These are phyloP conservation scores for Xylaria sp. DNA, from an alignment of 2,329 filamentous ascomycete species.

Conservation along the genomic window DNA sequence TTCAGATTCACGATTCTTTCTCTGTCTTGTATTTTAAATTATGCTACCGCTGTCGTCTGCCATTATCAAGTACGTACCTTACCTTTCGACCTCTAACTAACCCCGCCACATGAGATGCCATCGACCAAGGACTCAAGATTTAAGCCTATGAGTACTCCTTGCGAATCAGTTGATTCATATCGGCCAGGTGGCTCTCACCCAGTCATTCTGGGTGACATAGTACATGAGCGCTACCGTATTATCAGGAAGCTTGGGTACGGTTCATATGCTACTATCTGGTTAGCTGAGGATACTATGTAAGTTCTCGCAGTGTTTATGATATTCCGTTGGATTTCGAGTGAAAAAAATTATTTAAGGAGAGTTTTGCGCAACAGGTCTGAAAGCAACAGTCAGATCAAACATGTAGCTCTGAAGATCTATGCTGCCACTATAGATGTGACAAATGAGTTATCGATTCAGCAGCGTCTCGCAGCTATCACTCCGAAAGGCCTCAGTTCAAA, in stretches of 20 bases:
- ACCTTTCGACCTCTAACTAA: neutral
- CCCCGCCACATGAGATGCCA: neutral
- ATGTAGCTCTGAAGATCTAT: constrained; percentile 13
- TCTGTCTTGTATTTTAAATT: too few relatives aligned
- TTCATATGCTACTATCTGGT: constrained; percentile 1
- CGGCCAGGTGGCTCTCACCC: constrained; percentile 3
- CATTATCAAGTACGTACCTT: neutral
- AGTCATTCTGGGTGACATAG: neutral
- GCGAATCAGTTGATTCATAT: neutral
- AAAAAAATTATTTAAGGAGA: neutral
- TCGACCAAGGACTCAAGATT: neutral
- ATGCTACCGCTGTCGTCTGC: neutral
- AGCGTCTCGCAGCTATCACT: neutral
- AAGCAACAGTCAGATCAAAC: neutral
- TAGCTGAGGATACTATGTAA: constrained; percentile 3
- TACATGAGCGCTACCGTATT: constrained; percentile 7
- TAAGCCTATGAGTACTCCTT: neutral
- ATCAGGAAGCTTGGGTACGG: constrained; percentile 14
- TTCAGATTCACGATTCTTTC: too few relatives aligned
- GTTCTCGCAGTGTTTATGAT: too few relatives aligned
- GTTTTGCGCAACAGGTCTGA: neutral
- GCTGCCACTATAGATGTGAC: neutral
- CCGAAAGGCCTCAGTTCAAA: neutral
- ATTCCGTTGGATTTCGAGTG: too few relatives aligned
- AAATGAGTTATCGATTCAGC: constrained; percentile 1